Base-by-base conservation (phyloP, 805 yeast species). In the Ogataea henricii region DNA sequence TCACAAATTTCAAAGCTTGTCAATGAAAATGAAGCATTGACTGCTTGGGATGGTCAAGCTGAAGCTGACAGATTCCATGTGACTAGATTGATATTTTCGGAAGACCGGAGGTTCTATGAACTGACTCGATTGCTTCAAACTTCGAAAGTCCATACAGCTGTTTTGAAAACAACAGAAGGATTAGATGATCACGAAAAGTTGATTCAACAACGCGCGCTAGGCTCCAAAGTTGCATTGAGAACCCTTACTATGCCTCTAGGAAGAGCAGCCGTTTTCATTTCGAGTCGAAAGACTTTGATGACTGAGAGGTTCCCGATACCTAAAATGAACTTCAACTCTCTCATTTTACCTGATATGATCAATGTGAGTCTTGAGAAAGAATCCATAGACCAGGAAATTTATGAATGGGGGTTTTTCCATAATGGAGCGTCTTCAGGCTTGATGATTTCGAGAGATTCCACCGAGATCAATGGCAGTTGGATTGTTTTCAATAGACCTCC, bases 401-500 rank as follows among this genome's bases (percentile, higher is more conserved):
- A 77, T 30, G 79, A 81, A 33, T 90, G 97, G 97, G 96, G 96
- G 0, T 79, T 81, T 52, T 94, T 94, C 62, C 97, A 92, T 57
- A 88, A 87, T 57, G 99, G 99, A 13, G 96, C 83, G 0, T 83
- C 96, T 2, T 77, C 92, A 1, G 99, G 97, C 0, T 67, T 94
- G 42, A 82, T 46, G 47, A 81, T 92, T 6, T 81, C 92, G 4
- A 75, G 73, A 46, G 80, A 78, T 40, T 81, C 89, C 0, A 76
- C 77, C 34, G 89, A 88, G 7, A 81, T 89, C 7, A 77, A 81
- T 7, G 96, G 97, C 0, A 83, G 95, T 56, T 92, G 98, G 98
- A 87, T 92, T 30, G 85, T 86, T 1, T 89, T 87, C 63, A 89
- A 89, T 57, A 85, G 83, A 55, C 96, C 96, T 0, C 76, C 77